Evolutionary conservation across 2,329 filamentous ascomycete genomes (phyloP).

Genomic region (Pseudonectria buxi): DNA sequence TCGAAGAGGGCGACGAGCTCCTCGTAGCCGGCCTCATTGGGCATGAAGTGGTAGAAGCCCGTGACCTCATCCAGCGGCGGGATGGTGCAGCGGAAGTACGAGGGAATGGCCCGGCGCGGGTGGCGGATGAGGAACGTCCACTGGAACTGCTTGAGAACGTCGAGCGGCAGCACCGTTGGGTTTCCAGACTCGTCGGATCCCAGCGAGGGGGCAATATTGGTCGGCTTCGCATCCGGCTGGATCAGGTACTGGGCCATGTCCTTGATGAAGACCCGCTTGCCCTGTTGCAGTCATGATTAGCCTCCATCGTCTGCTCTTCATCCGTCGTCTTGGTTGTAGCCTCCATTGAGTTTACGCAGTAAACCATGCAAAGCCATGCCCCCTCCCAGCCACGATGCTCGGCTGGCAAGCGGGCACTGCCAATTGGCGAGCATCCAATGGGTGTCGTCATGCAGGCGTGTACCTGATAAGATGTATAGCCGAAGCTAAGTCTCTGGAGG

Average conservation of each 20-base stretch:
- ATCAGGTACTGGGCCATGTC: conserved; percentile 93
- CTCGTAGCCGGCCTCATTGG: conserved; percentile 80
- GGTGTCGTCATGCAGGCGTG: no score
- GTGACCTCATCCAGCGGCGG: conserved; percentile 78
- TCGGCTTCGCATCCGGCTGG: conserved; percentile 61
- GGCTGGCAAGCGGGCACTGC: no score
- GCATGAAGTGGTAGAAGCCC: conserved; percentile 80
- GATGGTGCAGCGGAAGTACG: conserved; percentile 89
- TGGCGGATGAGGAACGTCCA: conserved; percentile 97
- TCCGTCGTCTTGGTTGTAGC: no score
- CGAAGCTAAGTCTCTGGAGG: background rate
- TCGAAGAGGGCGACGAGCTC: conserved; percentile 86
- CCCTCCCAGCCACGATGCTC: no score
- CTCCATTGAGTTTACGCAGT: background rate
- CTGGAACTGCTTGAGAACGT: conserved; percentile 72
- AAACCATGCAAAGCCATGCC: background rate
- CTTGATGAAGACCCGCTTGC: conserved; percentile 94
- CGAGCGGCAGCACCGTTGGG: conserved; percentile 75
- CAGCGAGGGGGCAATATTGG: conserved; percentile 74
- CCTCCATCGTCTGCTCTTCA: no score
- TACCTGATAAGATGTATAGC: no score
- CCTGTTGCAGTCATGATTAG: conserved; percentile 39
- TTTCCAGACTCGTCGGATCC: conserved; percentile 62
- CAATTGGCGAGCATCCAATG: no score
- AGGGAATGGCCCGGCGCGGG: conserved; percentile 84